These are phyloP conservation scores for Plantago coronopus DNA, from an alignment of 305 asterid species.

Conservation along the genomic window DNA sequence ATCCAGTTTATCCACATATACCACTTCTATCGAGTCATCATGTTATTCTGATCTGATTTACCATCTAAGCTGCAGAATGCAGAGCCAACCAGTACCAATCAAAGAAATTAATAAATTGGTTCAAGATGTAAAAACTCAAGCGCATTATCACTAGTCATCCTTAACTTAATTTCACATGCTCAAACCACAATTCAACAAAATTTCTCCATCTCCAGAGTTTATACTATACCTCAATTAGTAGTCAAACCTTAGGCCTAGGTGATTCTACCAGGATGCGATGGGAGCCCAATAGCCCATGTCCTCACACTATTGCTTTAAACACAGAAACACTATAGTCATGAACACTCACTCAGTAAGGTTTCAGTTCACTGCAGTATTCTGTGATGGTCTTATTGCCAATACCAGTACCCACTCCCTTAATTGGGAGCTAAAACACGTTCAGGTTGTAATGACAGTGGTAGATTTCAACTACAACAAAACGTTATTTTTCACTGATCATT, in stretches of 20 bases:
- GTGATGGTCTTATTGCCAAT: not conserved
- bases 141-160: not conserved
- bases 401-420: not conserved
- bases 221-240: not conserved
- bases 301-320: not conserved
- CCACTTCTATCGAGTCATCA: too few species aligned
- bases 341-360: not conserved
- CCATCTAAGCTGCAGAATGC: too few species aligned
- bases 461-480: not conserved
- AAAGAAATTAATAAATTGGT: too few species aligned
- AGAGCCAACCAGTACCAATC: too few species aligned
- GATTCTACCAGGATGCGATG: too few species aligned
- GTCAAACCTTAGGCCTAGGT: not conserved
- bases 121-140: not conserved
- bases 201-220: not conserved
- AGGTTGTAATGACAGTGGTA: too few species aligned
- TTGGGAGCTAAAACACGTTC: not conserved
- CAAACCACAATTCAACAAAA: not conserved
- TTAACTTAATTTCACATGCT: too few species aligned
- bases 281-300: not conserved
- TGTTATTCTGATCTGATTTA: too few species aligned
- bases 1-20: too few species aligned
- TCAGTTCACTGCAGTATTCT: not conserved
- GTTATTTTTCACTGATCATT: not conserved
- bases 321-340: not conserved